These are phyloP conservation scores for Vitis hybrid DNA, from an alignment of 177 flowering plant species.

Conservation along the genomic window DNA sequence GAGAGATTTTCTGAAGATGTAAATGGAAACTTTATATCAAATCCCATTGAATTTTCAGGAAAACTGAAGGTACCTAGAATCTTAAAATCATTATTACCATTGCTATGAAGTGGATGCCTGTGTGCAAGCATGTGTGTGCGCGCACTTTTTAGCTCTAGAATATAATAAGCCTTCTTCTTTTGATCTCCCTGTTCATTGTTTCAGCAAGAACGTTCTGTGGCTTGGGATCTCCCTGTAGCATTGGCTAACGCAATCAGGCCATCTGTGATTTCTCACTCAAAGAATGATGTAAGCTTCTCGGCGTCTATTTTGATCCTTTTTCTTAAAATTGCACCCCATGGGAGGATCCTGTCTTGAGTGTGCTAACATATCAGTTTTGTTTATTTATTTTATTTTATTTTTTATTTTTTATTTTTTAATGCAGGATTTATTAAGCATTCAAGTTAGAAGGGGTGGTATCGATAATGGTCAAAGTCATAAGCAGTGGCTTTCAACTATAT, in stretches of 20 bases:
- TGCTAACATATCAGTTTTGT: background rate
- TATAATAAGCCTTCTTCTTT: background rate
- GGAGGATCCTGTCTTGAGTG: no score
- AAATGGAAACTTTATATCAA: conserved; percentile 19
- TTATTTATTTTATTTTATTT: background rate
- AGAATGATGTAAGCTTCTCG: conserved; percentile 54
- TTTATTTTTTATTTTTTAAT: conserved; percentile 13
- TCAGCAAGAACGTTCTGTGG: conserved; percentile 43
- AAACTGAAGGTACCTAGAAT: conserved; percentile 46
- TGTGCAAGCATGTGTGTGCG: no score
- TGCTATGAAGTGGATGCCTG: no score
- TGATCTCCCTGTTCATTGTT: conserved; percentile 15
- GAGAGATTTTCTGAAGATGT: conserved; percentile 53
- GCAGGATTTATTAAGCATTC: conserved; percentile 64
- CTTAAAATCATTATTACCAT: no score
- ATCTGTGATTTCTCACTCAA: conserved; percentile 44
- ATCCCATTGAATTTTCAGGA: conserved; percentile 31
- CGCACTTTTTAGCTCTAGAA: no score
- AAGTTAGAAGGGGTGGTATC: conserved; percentile 70
- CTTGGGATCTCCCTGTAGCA: conserved; percentile 42
- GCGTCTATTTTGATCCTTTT: background rate
- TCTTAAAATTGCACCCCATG: background rate
- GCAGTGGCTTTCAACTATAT: conserved; percentile 77
- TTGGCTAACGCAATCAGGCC: conserved; percentile 45
- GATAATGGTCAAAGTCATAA: conserved; percentile 62